Base-by-base conservation (phyloP, 148 eudicot species). In the Nyssa sinensis region DNA sequence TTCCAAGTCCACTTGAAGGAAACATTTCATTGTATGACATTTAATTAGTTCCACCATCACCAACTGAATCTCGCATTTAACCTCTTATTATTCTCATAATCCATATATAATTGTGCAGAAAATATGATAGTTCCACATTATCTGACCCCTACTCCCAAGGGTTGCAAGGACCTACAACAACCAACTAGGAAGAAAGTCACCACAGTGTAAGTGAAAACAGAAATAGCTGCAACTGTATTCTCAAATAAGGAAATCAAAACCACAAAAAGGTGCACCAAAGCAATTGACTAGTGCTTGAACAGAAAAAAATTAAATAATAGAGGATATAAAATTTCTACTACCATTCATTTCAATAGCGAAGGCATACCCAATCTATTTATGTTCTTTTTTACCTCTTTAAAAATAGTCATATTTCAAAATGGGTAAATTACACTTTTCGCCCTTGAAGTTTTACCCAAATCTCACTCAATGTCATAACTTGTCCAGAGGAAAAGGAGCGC, bases 1-100 rank as follows among this genome's bases (percentile, higher is more conserved):
- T 61, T 74, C 76, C 60, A 66, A 71, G 59, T 86, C 62, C 64
- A 81, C 77, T 73, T 79, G 80, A 70, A 72, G 37, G 57, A 47
- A 81, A 78, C 78, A 79, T 64, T 53, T 59, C 71, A 65, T 67
- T 69, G 64, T 71, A 66, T 61, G 57, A 76, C 9, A 55, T 55
- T 23, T 79, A 69, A 14, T 31, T 77, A 72, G 77, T 77, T 74
- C 75, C 79, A 72, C 73, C 47, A 55, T 59, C 67, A 69, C 44
- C 39, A 63, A 49, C 7, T 68, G 24, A 75, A 74, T 59, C 67
- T 61, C 35, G 66, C 77, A 81, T 79, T 63, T 58, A 69, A 73
- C 67, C 63, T 41, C 30, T 47, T 31, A 30, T 55, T 75, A 39
- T 62, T 34, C 6, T 27, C 67, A 14, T 49, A 32, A 71, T 51